Evolutionary conservation across 129 eudicot species (phyloP).

Genomic region (Tagetes patula): DNA sequence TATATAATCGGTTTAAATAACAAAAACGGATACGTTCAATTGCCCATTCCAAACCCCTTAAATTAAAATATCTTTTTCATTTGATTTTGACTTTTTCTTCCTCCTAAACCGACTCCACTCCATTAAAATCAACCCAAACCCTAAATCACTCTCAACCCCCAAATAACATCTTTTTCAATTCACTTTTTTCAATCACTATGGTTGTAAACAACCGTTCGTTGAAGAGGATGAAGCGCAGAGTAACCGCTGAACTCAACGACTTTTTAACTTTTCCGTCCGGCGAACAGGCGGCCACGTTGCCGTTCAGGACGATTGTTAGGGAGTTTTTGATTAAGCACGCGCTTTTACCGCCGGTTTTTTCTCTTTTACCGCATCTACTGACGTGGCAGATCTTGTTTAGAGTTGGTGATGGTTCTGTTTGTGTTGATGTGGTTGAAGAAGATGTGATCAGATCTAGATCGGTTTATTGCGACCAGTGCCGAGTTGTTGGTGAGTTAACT

Average conservation of each 20-base stretch:
- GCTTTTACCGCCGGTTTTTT: constrained; percentile 65
- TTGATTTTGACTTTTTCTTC: constrained; percentile 11
- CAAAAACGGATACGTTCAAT: too few species aligned
- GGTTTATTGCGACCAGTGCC: constrained; percentile 95
- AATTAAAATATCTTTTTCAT: too few species aligned
- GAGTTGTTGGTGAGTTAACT: constrained; percentile 95
- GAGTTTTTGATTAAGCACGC: constrained; percentile 66
- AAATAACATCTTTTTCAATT: neutral
- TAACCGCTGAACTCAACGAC: constrained; percentile 84
- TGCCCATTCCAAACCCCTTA: too few species aligned
- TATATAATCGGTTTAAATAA: too few species aligned
- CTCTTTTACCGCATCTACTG: constrained; percentile 72
- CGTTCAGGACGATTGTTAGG: constrained; percentile 60
- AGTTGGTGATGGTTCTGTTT: constrained; percentile 53
- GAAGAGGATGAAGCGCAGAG: constrained; percentile 85
- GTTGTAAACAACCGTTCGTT: constrained; percentile 74
- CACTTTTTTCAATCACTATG: constrained; percentile 28
- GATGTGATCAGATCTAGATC: constrained; percentile 85
- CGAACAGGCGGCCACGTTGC: constrained; percentile 37
- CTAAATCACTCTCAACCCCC: constrained; percentile 17
- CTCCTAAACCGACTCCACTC: constrained; percentile 29
- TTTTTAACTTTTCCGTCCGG: constrained; percentile 69
- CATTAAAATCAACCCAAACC: constrained; percentile 9
- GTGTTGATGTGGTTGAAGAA: constrained; percentile 84
- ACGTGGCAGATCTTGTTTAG: constrained; percentile 90